Evolutionary conservation across 1,284 basidiomycete genomes (phyloP).

Genomic region (Marasmius sp.): DNA sequence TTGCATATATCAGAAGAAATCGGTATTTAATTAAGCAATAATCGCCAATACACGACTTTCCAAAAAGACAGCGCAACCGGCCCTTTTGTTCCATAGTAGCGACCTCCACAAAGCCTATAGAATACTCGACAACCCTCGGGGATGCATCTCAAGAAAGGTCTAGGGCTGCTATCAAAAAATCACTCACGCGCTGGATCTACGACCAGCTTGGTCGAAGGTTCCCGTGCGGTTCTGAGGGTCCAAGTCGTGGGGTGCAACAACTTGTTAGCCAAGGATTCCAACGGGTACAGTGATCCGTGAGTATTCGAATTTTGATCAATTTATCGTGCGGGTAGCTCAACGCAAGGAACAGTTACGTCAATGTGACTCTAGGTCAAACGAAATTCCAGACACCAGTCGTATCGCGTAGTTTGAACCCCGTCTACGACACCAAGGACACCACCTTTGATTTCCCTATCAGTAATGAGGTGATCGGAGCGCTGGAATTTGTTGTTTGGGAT

Average conservation of each 20-base stretch:
- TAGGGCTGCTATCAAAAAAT: no score
- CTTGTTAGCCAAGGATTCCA: conserved; percentile 62
- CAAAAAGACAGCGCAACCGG: no score
- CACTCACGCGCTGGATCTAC: no score
- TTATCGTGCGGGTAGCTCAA: background rate
- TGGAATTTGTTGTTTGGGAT: conserved; percentile 93
- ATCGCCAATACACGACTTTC: no score
- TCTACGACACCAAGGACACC: conserved; percentile 68
- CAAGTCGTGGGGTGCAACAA: conserved; percentile 65
- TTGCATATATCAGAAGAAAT: no score
- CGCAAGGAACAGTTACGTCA: conserved; percentile 59
- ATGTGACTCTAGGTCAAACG: conserved; percentile 62
- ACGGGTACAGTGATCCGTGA: conserved; percentile 74
- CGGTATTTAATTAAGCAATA: no score
- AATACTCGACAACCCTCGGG: no score
- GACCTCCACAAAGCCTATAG: no score
- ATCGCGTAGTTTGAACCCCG: conserved; percentile 76
- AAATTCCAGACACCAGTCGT: conserved; percentile 78
- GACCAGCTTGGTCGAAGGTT: conserved; percentile 40
- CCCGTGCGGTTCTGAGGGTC: conserved; percentile 63
- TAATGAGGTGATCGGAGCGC: conserved; percentile 68
- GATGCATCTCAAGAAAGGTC: no score
- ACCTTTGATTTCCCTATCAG: conserved; percentile 89
- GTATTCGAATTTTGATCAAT: conserved; percentile 20
- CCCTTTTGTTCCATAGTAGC: no score